A percentile compares a stretch with the other conserved stretches of the same genome.
Conservation (phyloP, 768 basidiomycete genomes). For the Hypholoma sublateritium region DNA sequence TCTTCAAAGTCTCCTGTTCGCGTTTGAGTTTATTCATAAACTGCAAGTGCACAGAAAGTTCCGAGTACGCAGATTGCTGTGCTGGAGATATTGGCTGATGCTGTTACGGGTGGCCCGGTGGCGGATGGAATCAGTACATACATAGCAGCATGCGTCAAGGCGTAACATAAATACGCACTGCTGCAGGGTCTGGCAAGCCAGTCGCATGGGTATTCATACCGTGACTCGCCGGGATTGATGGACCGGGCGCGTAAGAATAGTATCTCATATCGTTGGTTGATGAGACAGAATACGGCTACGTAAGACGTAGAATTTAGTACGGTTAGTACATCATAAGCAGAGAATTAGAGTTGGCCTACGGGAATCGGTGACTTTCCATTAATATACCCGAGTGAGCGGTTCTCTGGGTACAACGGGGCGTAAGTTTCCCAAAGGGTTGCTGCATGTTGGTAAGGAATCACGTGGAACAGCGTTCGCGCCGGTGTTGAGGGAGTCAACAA, state of each 20-base stretch:
- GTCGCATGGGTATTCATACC: neutral
- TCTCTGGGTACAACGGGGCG: neutral
- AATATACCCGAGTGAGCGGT: neutral
- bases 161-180: neutral
- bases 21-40: slow-evolving; percentile 14
- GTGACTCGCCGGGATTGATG: neutral
- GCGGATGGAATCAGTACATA: no score
- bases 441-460: no score
- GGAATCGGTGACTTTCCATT: neutral
- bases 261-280: neutral
- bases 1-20: slow-evolving; percentile 4
- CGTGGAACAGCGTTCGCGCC: no score
- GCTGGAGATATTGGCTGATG: slow-evolving; percentile 21
- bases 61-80: slow-evolving; percentile 25
- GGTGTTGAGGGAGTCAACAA: no score
- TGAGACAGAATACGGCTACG: neutral
- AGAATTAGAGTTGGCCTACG: neutral
- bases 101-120: slow-evolving; percentile 1
- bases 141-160: neutral
- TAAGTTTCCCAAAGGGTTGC: no score
- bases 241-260: neutral
- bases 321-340: neutral
- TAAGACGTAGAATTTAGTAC: neutral
- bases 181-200: neutral
- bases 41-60: slow-evolving; percentile 22